Conservation (phyloP, 257 asterid genomes). For the Solanum ahanhuiri region DNA sequence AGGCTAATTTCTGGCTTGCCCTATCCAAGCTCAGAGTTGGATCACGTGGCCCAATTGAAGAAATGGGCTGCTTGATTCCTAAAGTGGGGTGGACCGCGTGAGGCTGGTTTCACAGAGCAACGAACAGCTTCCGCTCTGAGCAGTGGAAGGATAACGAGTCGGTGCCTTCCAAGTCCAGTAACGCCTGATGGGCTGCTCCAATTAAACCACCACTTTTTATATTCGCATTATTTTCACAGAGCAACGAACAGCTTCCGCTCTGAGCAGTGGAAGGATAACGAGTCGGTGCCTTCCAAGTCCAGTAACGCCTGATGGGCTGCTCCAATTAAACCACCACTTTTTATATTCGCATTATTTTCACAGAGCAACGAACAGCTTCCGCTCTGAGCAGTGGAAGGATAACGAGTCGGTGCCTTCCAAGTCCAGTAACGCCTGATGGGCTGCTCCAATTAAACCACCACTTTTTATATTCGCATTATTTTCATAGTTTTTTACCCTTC, state of each 20-base stretch:
- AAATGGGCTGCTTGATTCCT: neutral
- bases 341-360: no score
- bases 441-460: neutral
- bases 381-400: neutral
- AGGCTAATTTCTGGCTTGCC: neutral
- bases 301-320: neutral
- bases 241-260: neutral
- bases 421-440: neutral
- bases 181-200: neutral
- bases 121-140: neutral
- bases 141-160: neutral
- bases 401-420: neutral
- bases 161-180: neutral
- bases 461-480: neutral
- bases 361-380: neutral
- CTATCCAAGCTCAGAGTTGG: neutral
- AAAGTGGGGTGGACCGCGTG: fast-evolving
- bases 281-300: fast-evolving
- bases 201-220: neutral
- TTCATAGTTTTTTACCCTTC: no score
- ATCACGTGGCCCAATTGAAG: neutral
- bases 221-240: neutral
- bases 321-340: neutral
- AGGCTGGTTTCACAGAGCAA: neutral
- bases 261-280: neutral